Percentiles rank a stretch among this genome's conserved stretches.
phyloP scores from a whole-genome alignment of 2,329 filamentous ascomycete species.

The Fusarium fracticaudum region DNA sequence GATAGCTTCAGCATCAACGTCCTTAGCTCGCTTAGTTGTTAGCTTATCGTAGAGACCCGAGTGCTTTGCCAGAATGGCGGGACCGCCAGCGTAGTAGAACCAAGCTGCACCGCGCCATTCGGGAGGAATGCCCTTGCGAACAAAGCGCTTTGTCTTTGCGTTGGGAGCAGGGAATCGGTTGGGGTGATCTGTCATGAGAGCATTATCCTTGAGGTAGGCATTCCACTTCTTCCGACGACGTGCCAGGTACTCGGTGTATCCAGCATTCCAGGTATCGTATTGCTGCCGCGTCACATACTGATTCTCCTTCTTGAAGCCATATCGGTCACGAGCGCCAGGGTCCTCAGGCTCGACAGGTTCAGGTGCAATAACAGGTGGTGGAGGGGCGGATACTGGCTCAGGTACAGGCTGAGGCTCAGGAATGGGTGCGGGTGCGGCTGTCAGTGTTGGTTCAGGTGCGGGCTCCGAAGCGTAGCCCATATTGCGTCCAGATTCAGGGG shows the following conservation, averaged over 20 bases:
- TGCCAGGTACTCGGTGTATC: slow-evolving; percentile 79
- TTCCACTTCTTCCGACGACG: slow-evolving; percentile 85
- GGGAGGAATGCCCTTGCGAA: slow-evolving; percentile 92
- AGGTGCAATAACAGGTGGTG: slow-evolving; percentile 40
- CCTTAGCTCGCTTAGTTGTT: slow-evolving; percentile 70
- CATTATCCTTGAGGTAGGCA: slow-evolving; percentile 78
- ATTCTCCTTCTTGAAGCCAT: slow-evolving; percentile 90
- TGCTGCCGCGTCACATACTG: slow-evolving; percentile 79
- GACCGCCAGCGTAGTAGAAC: slow-evolving; percentile 95
- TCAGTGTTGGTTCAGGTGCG: slow-evolving; percentile 31
- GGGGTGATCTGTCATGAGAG: slow-evolving; percentile 76
- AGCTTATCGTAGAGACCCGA: slow-evolving; percentile 80
- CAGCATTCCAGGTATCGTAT: slow-evolving; percentile 83
- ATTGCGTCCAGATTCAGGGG: slow-evolving; percentile 19
- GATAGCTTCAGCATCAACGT: slow-evolving; percentile 85
- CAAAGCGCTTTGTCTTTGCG: slow-evolving; percentile 86
- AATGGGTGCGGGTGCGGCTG: slow-evolving; percentile 35
- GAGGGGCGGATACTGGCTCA: slow-evolving; percentile 28
- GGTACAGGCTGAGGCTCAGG: slow-evolving; percentile 36
- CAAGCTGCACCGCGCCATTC: slow-evolving; percentile 95
- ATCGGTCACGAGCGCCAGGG: slow-evolving; percentile 74
- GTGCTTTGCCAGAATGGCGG: slow-evolving; percentile 78
- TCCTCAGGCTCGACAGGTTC: slow-evolving; percentile 56
- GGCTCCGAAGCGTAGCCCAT: slow-evolving; percentile 16
- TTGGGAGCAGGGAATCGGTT: slow-evolving; percentile 82